These are phyloP conservation scores for Sclerotinia minor DNA, from an alignment of 2,329 filamentous ascomycete genomes.

Conservation along the genomic window DNA sequence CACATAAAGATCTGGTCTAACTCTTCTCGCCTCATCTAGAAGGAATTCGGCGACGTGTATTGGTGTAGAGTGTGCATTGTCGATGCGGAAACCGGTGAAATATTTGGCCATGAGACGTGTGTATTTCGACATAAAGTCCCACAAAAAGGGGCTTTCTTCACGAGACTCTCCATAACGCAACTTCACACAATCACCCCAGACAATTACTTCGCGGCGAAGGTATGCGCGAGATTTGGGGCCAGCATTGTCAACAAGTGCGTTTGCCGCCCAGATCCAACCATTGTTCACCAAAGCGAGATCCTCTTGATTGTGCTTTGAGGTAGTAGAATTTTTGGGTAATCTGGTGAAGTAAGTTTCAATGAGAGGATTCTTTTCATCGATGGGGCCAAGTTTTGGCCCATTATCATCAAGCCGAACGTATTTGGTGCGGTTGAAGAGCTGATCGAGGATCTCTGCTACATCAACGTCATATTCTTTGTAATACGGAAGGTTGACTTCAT, in stretches of 20 bases:
- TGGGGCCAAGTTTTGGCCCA: constrained; percentile 80
- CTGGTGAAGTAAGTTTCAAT: constrained; percentile 96
- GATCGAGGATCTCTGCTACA: constrained; percentile 77
- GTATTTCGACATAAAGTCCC: constrained; percentile 95
- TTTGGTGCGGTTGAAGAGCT: constrained; percentile 91
- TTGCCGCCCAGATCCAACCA: constrained; percentile 98
- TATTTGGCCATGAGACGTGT: constrained; percentile 90
- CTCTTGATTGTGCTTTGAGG: constrained; percentile 71
- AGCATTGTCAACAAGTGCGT: constrained; percentile 90
- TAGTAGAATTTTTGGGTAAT: constrained; percentile 74
- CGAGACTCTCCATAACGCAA: constrained; percentile 80
- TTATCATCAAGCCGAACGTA: constrained; percentile 92
- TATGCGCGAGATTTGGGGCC: constrained; percentile 90
- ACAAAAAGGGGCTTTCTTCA: constrained; percentile 87
- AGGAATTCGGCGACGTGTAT: constrained; percentile 93
- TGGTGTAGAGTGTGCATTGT: constrained; percentile 97
- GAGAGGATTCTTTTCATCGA: constrained; percentile 74
- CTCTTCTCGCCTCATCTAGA: constrained; percentile 85
- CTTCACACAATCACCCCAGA: constrained; percentile 99
- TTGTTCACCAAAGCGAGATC: constrained; percentile 89
- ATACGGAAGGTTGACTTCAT: constrained; percentile 82
- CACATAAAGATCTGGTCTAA: constrained; percentile 85
- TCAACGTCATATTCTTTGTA: constrained; percentile 93
- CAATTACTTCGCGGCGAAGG: constrained; percentile 90
- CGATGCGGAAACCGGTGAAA: constrained; percentile 92